phyloP scores from a whole-genome alignment of 2,329 filamentous ascomycete species.

The Aspergillus neoniger region DNA sequence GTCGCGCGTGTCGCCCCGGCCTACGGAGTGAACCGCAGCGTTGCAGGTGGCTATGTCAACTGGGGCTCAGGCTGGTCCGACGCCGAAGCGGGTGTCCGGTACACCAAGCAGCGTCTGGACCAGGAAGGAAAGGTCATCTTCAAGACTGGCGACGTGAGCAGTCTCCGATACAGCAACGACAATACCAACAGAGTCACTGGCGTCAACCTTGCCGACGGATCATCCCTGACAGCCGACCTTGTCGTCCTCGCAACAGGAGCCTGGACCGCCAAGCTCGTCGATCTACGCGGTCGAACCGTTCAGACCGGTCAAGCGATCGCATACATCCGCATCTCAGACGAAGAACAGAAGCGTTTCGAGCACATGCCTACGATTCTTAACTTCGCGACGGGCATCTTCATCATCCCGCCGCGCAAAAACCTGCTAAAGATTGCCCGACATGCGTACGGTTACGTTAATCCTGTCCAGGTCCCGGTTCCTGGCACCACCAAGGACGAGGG shows the following conservation, averaged over 20 bases:
- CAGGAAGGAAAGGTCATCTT: conserved; percentile 40
- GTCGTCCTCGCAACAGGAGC: conserved; percentile 82
- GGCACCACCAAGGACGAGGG: conserved; percentile 8
- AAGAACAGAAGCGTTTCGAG: conserved; percentile 67
- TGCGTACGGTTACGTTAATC: conserved; percentile 65
- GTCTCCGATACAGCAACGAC: conserved; percentile 23
- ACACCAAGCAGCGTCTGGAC: conserved; percentile 41
- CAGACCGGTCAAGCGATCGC: conserved; percentile 81
- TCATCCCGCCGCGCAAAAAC: conserved; percentile 55
- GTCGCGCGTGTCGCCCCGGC: conserved; percentile 38
- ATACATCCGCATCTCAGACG: conserved; percentile 72
- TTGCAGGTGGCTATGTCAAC: conserved; percentile 49
- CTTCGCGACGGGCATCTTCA: conserved; percentile 54
- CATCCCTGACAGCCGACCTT: conserved; percentile 64
- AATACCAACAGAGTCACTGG: conserved; percentile 41
- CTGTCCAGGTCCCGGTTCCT: conserved; percentile 36
- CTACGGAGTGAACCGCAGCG: conserved; percentile 36
- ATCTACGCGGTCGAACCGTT: conserved; percentile 72
- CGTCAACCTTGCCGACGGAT: conserved; percentile 53
- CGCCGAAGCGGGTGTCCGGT: conserved; percentile 45
- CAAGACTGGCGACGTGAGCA: conserved; percentile 37
- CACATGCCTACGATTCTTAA: conserved; percentile 65
- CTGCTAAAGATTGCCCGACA: conserved; percentile 72
- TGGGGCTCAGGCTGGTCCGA: conserved; percentile 51
- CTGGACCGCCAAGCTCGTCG: conserved; percentile 77